Base-by-base conservation (phyloP, 1,284 basidiomycete genomes). In the Tremellales sp. region DNA sequence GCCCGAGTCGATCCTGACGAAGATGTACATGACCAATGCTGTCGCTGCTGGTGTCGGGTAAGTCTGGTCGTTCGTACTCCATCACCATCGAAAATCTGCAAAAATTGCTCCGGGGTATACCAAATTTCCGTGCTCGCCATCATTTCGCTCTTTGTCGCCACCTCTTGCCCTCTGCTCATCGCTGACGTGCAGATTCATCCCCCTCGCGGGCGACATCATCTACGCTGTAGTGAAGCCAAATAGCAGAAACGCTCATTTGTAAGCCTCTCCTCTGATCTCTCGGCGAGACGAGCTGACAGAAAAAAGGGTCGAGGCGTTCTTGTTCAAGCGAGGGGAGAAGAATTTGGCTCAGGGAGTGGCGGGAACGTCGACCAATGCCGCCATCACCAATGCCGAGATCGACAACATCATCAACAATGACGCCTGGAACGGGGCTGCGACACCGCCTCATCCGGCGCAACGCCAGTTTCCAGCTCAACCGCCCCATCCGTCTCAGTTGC, bases 141-240 rank as follows among this genome's bases (percentile, higher is more conserved):
- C 21, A 7, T 23, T 35, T 24, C 41, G 5, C 10, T 22, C 7
- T 15, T 5, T 11, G 35, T 6, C 25, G 33, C 48, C 21, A 3
- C 24, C 15, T 29, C 23, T 23, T 26, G 43, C n/a, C n/a, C n/a
- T n/a, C n/a, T n/a, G n/a, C n/a, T n/a, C n/a, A n/a, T n/a, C n/a
- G n/a, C n/a, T n/a, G n/a, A n/a, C n/a, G n/a, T 23, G 15, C 44
- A 68, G 60, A 1, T 60, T 92, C 45, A 74, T 96, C 3, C 92
- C 91, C 0, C 39, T 89, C 35, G 79, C 82, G 0, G 92, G 91
- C 2, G 89, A 93, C 68, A 68, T 96, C 43, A 67, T 84, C 3
- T 70, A 90, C 27, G 65, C 89, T 77, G 43, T 75, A 74, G 94
- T 79, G 80, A 92, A 90, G 69, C 83, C 89, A n/a, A 97, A 96